Evolutionary conservation across 768 basidiomycete species (phyloP).

Genomic region (Lepiota venenata): DNA sequence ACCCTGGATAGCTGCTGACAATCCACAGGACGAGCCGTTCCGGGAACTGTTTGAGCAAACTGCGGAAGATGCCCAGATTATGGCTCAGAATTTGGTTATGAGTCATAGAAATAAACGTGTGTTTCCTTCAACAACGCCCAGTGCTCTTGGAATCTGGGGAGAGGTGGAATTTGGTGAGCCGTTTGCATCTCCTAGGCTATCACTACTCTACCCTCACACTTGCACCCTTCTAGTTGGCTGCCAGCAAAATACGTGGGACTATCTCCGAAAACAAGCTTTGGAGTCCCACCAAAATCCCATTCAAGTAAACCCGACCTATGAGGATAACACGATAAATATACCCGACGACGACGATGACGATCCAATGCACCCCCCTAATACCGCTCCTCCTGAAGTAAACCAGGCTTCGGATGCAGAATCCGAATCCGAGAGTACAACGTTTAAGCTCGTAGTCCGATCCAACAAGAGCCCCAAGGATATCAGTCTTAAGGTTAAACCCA

Average conservation of each 20-base stretch:
- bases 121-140: constrained; percentile 67
- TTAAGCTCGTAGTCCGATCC: constrained; percentile 68
- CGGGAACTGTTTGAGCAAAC: constrained; percentile 59
- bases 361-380: not conserved
- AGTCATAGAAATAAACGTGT: constrained; percentile 60
- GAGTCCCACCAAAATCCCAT: constrained; percentile 5
- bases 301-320: constrained; percentile 6
- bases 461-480: constrained; percentile 47
- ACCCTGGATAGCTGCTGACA: not conserved
- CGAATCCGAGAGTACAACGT: constrained; percentile 47
- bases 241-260: constrained; percentile 58
- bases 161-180: constrained; percentile 62
- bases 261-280: constrained; percentile 40
- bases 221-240: constrained; percentile 51
- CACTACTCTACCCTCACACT: not conserved
- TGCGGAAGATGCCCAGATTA: constrained; percentile 57
- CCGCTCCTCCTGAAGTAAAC: constrained; percentile 12
- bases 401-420: constrained; percentile 37
- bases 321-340: constrained; percentile 4
- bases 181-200: not conserved
- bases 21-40: constrained; percentile 59
- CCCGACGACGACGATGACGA: constrained; percentile 15
- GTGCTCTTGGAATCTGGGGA: constrained; percentile 62
- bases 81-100: constrained; percentile 51
- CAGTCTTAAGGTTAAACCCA: constrained; percentile 64